Evolutionary conservation across 495 filamentous ascomycete genomes (phyloP).

Genomic region (Penicillium cataractarum): DNA sequence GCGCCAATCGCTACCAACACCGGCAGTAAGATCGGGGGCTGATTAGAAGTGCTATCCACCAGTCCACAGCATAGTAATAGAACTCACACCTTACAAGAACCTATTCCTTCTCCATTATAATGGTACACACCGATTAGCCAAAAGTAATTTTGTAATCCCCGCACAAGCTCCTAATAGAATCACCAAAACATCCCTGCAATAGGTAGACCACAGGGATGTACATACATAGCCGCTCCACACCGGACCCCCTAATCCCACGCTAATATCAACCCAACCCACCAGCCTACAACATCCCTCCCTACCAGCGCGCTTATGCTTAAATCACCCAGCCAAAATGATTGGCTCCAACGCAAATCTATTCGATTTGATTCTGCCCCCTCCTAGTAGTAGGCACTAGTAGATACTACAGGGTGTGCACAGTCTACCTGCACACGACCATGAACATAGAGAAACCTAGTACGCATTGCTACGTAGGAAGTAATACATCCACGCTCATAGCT

Average conservation of each 20-base stretch:
- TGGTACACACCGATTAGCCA: not conserved
- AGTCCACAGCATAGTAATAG: not conserved
- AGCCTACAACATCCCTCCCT: not conserved
- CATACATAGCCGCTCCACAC: not conserved
- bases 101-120: too few species aligned
- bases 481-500: too few species aligned
- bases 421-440: not conserved
- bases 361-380: not conserved
- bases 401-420: not conserved
- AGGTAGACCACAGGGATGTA: not conserved
- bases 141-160: not conserved
- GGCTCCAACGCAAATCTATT: not conserved
- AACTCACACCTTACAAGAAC: too few species aligned
- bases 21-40: not conserved
- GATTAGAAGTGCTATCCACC: not conserved
- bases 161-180: not conserved
- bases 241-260: not conserved
- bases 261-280: not conserved
- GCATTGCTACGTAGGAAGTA: too few species aligned
- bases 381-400: not conserved
- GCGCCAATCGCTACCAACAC: not conserved
- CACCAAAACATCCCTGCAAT: not conserved
- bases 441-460: not conserved
- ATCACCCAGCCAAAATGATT: not conserved
- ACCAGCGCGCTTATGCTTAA: constrained; percentile 2